These are phyloP conservation scores for Lodderomyces oxycetoniae DNA, from an alignment of 1,139 yeast genomes.

Conservation along the genomic window DNA sequence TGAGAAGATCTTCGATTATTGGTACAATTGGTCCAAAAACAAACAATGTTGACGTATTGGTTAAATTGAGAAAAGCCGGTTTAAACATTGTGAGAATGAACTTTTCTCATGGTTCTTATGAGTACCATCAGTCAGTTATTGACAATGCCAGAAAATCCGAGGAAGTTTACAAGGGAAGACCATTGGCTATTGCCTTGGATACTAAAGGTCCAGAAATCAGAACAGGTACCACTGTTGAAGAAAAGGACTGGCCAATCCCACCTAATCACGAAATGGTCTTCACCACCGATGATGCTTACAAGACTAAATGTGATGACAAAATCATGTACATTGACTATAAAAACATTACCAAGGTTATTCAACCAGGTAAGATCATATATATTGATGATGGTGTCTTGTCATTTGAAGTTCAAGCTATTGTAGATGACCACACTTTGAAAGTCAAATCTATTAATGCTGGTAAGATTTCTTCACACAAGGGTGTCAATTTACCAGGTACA, in stretches of 20 bases:
- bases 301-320: conserved; percentile 66
- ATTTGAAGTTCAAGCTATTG: conserved; percentile 81
- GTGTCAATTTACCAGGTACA: conserved; percentile 98
- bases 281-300: conserved; percentile 83
- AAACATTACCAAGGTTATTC: conserved; percentile 92
- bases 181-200: conserved; percentile 96
- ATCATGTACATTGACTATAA: conserved; percentile 89
- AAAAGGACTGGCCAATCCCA: conserved; percentile 73
- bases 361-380: conserved; percentile 82
- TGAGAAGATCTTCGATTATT: conserved; percentile 93
- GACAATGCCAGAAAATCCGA: conserved; percentile 96
- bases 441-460: conserved; percentile 92
- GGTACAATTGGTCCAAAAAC: conserved; percentile 99
- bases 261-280: conserved; percentile 88
- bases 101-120: conserved; percentile 97
- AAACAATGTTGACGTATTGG: conserved; percentile 80
- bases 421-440: conserved; percentile 73
- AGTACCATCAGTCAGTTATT: conserved; percentile 92
- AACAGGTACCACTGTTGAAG: conserved; percentile 88
- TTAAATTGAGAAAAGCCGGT: conserved; percentile 92
- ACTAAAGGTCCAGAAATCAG: conserved; percentile 99
- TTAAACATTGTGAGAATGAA: conserved; percentile 97
- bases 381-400: conserved; percentile 97
- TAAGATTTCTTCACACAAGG: conserved; percentile 94
- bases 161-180: conserved; percentile 87